These are phyloP conservation scores for Nigrospora osmanthi DNA, from an alignment of 2,329 filamentous ascomycete genomes.

Conservation along the genomic window DNA sequence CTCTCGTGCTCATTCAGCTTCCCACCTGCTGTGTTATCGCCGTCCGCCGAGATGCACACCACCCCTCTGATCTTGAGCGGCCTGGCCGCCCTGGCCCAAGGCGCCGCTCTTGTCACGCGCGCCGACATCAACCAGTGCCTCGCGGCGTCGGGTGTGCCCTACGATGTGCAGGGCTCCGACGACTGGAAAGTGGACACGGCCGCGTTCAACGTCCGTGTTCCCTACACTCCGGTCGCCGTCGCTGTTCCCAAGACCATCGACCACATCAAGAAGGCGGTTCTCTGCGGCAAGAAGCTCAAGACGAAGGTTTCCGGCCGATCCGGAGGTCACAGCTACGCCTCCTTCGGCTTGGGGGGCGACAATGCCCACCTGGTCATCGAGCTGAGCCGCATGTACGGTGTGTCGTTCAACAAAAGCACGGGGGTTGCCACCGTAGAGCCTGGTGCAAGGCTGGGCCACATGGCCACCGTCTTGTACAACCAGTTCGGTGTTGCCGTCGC, in stretches of 20 bases:
- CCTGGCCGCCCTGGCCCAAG: constrained; percentile 11
- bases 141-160: constrained; percentile 9
- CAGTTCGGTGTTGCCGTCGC: constrained; percentile 24
- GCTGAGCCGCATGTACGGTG: constrained; percentile 32
- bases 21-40: background rate
- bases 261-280: constrained; percentile 33
- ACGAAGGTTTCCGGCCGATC: constrained; percentile 36
- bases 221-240: constrained; percentile 28
- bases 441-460: constrained; percentile 33
- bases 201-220: constrained; percentile 19
- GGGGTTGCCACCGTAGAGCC: constrained; percentile 32
- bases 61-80: constrained; percentile 16
- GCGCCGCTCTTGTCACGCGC: constrained; percentile 14
- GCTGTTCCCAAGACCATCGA: constrained; percentile 31
- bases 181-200: constrained; percentile 18
- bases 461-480: constrained; percentile 23
- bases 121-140: constrained; percentile 19
- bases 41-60: background rate
- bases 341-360: constrained; percentile 34
- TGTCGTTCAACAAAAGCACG: constrained; percentile 28
- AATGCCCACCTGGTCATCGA: constrained; percentile 37
- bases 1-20: background rate
- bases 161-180: constrained; percentile 16
- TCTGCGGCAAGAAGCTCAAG: constrained; percentile 29
- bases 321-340: constrained; percentile 42